Percentiles rank a stretch among this genome's conserved stretches.
These are phyloP conservation scores for Xylariaceae sp. DNA, from an alignment of 2,329 filamentous ascomycete genomes.

Conservation along the genomic window DNA sequence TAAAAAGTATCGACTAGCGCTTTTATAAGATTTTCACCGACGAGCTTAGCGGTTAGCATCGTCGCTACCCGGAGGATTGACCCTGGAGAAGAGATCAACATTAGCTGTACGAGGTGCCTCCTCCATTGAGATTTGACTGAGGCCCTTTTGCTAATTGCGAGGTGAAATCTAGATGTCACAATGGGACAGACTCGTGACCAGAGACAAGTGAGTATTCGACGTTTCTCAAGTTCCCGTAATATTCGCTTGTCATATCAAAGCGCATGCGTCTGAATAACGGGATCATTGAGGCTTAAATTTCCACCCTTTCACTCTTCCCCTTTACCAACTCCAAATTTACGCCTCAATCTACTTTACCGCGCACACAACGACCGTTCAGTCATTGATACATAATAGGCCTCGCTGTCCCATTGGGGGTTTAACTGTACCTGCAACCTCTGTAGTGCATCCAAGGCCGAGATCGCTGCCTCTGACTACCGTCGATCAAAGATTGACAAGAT, in stretches of 20 bases:
- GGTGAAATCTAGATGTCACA: slow-evolving; percentile 32
- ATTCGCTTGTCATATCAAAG: too few species aligned
- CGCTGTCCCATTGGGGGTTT: slow-evolving; percentile 39
- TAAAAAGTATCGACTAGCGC: slow-evolving; percentile 28
- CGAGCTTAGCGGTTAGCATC: slow-evolving; percentile 30
- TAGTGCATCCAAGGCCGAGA: slow-evolving; percentile 27
- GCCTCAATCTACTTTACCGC: too few species aligned
- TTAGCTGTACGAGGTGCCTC: slow-evolving; percentile 28
- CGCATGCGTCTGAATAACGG: too few species aligned
- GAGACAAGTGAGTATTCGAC: slow-evolving; percentile 21
- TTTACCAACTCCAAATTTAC: too few species aligned
- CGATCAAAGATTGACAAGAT: slow-evolving; percentile 33
- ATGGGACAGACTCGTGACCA: slow-evolving; percentile 34
- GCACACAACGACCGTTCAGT: background rate
- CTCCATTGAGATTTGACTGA: background rate
- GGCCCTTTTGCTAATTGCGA: background rate
- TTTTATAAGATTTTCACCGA: slow-evolving; percentile 36
- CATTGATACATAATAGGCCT: background rate
- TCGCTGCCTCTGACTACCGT: slow-evolving; percentile 37
- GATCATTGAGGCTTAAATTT: too few species aligned
- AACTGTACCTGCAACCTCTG: slow-evolving; percentile 40
- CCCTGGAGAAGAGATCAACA: slow-evolving; percentile 31
- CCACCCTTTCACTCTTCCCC: too few species aligned
- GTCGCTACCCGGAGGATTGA: slow-evolving; percentile 30
- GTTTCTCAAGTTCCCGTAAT: too few species aligned